These are phyloP conservation scores for Tulasnella sp. DNA, from an alignment of 768 basidiomycete genomes.

Conservation along the genomic window DNA sequence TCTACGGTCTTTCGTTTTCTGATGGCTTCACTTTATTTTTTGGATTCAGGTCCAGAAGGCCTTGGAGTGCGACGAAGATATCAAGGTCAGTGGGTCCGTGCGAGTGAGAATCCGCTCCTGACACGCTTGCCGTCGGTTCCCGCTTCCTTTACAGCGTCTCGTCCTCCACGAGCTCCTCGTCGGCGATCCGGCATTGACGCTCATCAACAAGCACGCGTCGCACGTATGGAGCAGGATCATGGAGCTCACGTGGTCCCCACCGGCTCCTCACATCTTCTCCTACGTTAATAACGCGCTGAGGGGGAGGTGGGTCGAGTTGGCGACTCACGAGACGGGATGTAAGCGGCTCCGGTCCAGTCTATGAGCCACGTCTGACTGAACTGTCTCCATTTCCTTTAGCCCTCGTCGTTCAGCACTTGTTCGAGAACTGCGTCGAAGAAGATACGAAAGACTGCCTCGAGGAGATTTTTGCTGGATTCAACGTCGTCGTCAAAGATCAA, in stretches of 20 bases:
- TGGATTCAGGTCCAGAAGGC: conserved; percentile 55
- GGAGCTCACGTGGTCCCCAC: conserved; percentile 80
- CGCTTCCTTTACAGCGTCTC: conserved; percentile 29
- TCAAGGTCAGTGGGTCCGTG: conserved; percentile 30
- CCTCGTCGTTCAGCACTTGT: conserved; percentile 18
- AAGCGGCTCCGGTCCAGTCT: conserved; percentile 6
- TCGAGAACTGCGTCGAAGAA: conserved; percentile 19
- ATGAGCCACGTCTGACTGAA: neutral
- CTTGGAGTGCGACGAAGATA: conserved; percentile 81
- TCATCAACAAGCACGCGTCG: conserved; percentile 83
- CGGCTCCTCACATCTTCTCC: conserved; percentile 78
- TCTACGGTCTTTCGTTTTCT: too few relatives aligned
- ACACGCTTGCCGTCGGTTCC: neutral
- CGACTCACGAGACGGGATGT: conserved; percentile 88
- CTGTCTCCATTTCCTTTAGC: neutral
- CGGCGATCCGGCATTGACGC: conserved; percentile 73
- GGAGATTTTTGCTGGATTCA: conserved; percentile 31
- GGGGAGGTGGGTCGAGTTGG: conserved; percentile 80
- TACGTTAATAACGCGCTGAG: conserved; percentile 81
- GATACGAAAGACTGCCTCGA: conserved; percentile 17
- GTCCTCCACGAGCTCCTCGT: conserved; percentile 78
- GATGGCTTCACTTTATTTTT: neutral
- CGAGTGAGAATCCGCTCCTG: neutral
- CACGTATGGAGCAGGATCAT: conserved; percentile 92
- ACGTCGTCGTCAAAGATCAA: conserved; percentile 72